These are phyloP conservation scores for Macrolepiota albuminosa DNA, from an alignment of 768 basidiomycete genomes.

Conservation along the genomic window DNA sequence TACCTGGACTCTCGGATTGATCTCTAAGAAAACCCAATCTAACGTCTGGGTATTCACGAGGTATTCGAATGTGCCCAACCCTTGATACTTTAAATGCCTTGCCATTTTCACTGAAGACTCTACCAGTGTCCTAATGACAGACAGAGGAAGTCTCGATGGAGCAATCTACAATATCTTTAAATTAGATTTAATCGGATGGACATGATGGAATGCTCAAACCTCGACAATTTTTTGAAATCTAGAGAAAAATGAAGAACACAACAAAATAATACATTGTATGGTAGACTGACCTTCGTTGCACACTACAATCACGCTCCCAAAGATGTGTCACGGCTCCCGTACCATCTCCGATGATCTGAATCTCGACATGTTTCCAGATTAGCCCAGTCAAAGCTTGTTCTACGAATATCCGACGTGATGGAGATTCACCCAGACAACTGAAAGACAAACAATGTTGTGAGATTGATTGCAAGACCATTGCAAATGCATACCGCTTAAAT, in stretches of 20 bases:
- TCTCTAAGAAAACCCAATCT: constrained; percentile 74
- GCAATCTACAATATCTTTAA: constrained; percentile 32
- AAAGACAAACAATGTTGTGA: too few relatives aligned
- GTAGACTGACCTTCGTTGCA: constrained; percentile 64
- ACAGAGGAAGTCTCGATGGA: constrained; percentile 74
- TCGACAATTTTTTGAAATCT: constrained; percentile 83
- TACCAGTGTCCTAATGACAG: constrained; percentile 62
- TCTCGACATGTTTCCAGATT: constrained; percentile 77
- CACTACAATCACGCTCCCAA: constrained; percentile 90
- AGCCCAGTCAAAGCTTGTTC: constrained; percentile 81
- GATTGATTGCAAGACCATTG: background rate
- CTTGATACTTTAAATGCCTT: constrained; percentile 69
- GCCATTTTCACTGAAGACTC: constrained; percentile 78
- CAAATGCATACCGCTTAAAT: constrained; percentile 48
- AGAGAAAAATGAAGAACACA: background rate
- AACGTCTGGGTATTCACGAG: constrained; percentile 67
- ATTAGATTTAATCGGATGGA: background rate
- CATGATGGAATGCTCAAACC: constrained; percentile 28
- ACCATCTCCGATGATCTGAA: constrained; percentile 79
- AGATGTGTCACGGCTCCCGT: constrained; percentile 77
- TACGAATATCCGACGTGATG: constrained; percentile 60
- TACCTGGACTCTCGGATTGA: constrained; percentile 69
- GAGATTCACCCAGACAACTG: constrained; percentile 35
- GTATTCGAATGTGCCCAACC: constrained; percentile 89
- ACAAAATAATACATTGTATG: background rate